These are phyloP conservation scores for Vicia faba DNA, from an alignment of 306 rosid species.

Conservation along the genomic window DNA sequence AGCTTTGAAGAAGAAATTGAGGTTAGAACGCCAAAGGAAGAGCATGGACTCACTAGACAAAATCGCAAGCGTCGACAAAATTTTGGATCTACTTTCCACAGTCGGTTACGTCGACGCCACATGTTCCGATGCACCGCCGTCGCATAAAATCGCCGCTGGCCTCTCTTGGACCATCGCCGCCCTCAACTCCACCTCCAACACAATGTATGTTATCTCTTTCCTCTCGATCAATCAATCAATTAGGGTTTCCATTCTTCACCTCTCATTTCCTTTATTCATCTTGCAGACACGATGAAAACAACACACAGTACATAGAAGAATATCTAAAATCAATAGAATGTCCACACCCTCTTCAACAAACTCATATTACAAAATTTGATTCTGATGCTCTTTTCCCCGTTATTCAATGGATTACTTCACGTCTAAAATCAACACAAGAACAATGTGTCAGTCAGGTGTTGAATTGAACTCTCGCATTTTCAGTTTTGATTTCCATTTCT, in stretches of 20 bases:
- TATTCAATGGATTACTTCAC: conserved; percentile 49
- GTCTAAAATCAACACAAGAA: conserved; percentile 30
- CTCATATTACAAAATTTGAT: conserved; percentile 40
- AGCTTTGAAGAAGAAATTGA: no score
- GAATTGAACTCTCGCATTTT: not conserved
- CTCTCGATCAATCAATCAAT: conserved; percentile 4
- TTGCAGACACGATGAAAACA: conserved; percentile 39
- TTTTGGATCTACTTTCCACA: conserved; percentile 40
- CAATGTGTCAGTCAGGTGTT: conserved; percentile 37
- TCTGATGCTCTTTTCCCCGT: conserved; percentile 45
- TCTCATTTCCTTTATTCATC: not conserved
- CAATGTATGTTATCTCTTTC: conserved; percentile 43
- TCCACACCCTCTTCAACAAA: conserved; percentile 46
- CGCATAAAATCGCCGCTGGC: conserved; percentile 44
- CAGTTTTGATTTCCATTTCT: conserved; percentile 3
- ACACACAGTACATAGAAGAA: conserved; percentile 43
- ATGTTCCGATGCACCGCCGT: conserved; percentile 32
- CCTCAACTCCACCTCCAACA: conserved; percentile 4
- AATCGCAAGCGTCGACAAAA: not conserved
- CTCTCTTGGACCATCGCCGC: conserved; percentile 50
- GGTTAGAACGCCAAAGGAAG: not conserved
- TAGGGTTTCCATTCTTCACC: conserved; percentile 19
- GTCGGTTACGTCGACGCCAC: conserved; percentile 42
- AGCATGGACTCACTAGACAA: not conserved
- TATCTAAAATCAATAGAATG: conserved; percentile 49